These are phyloP conservation scores for Musa itinerans DNA, from an alignment of 176 grass and related monocot genomes.

Conservation along the genomic window DNA sequence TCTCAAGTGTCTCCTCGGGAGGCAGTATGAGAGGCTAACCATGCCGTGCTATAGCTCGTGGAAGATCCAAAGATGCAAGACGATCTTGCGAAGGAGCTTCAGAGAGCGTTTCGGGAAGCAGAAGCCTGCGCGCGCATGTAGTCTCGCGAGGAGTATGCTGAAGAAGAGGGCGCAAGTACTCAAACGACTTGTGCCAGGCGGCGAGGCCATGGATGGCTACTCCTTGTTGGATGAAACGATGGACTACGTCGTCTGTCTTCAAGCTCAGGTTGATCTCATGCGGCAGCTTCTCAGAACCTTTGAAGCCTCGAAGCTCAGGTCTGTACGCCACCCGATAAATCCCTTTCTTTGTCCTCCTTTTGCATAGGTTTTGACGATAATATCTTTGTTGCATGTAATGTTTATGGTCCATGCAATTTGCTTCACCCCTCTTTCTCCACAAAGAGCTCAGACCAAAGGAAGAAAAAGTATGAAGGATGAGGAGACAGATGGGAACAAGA, in stretches of 20 bases:
- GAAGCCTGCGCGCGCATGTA: neutral
- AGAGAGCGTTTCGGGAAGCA: neutral
- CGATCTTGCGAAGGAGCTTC: slow-evolving; percentile 15
- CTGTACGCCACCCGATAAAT: neutral
- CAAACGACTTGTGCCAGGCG: slow-evolving; percentile 7
- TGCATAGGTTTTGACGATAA: too few species aligned
- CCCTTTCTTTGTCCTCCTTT: neutral
- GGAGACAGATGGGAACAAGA: too few species aligned
- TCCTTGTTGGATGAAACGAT: slow-evolving; percentile 6
- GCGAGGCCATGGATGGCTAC: slow-evolving; percentile 13
- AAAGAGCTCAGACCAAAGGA: too few species aligned
- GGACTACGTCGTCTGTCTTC: slow-evolving; percentile 6
- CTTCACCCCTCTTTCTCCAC: too few species aligned
- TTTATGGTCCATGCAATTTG: too few species aligned
- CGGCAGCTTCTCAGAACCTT: neutral
- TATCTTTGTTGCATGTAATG: too few species aligned
- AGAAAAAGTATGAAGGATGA: too few species aligned
- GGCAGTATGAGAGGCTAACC: slow-evolving; percentile 20
- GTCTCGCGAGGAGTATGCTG: slow-evolving; percentile 3
- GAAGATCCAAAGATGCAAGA: slow-evolving; percentile 25
- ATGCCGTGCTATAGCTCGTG: slow-evolving; percentile 7
- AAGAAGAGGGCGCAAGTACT: slow-evolving; percentile 15
- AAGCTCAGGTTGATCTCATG: slow-evolving; percentile 14
- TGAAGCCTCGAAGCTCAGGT: neutral
- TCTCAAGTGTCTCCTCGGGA: slow-evolving; percentile 22